A percentile compares a stretch with the other conserved stretches of the same genome.
phyloP scores from a whole-genome alignment of 2,329 filamentous ascomycete species.

The Colletotrichum paranaense region DNA sequence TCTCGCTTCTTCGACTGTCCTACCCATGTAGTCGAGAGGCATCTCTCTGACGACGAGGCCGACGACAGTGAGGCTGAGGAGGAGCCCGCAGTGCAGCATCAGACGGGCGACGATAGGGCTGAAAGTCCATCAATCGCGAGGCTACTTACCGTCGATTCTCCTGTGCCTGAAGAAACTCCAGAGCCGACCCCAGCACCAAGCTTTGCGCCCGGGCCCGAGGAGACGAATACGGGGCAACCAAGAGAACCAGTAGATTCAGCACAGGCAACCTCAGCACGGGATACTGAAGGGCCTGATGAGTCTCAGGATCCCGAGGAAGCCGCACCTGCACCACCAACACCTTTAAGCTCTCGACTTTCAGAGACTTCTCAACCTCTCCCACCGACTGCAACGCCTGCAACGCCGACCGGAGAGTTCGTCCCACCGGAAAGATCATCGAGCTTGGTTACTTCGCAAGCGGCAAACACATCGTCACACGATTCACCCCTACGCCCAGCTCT shows the following conservation, averaged over 20 bases:
- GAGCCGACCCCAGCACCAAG: slow-evolving; percentile 28
- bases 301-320: slow-evolving; percentile 35
- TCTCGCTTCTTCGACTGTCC: slow-evolving; percentile 61
- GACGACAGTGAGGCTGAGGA: slow-evolving; percentile 26
- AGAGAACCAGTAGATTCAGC: slow-evolving; percentile 18
- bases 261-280: slow-evolving; percentile 33
- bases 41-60: slow-evolving; percentile 45
- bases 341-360: slow-evolving; percentile 29
- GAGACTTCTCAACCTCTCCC: slow-evolving; percentile 32
- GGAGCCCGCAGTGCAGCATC: slow-evolving; percentile 10
- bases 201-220: slow-evolving; percentile 33
- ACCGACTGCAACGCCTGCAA: slow-evolving; percentile 29
- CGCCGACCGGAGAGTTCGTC: slow-evolving; percentile 29
- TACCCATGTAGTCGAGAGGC: slow-evolving; percentile 55
- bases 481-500: slow-evolving; percentile 13
- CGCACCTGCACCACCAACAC: slow-evolving; percentile 29
- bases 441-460: slow-evolving; percentile 6
- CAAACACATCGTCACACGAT: slow-evolving; percentile 11
- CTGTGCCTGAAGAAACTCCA: neutral
- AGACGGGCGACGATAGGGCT: neutral
- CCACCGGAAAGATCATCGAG: slow-evolving; percentile 30
- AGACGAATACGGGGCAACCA: slow-evolving; percentile 19
- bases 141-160: neutral
- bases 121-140: neutral
- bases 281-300: slow-evolving; percentile 21